Conservation (phyloP, 345 rosid genomes). For the Trapa incisa region DNA sequence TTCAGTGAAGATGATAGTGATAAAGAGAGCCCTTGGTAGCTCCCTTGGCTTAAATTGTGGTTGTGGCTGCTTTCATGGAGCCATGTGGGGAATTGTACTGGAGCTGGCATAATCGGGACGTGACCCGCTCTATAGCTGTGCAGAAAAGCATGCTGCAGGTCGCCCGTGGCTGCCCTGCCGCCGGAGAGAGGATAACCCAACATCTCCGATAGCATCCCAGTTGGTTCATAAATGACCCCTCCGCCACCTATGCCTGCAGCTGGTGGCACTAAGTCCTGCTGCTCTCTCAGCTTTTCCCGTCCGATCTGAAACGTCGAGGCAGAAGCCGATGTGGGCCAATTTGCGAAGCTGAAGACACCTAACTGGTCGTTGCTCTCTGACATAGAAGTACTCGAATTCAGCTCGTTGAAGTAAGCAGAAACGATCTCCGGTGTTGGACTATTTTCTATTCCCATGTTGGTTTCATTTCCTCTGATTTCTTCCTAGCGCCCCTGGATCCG, state of each 20-base stretch:
- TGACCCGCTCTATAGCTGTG: background rate
- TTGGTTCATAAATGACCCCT: slow-evolving; percentile 45
- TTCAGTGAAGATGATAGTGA: slow-evolving; percentile 40
- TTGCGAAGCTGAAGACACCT: slow-evolving; percentile 58
- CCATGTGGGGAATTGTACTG: slow-evolving; percentile 21
- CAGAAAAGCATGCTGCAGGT: background rate
- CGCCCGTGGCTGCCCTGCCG: slow-evolving; percentile 9
- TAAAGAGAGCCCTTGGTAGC: slow-evolving; percentile 63
- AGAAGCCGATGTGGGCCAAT: slow-evolving; percentile 33
- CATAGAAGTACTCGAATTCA: slow-evolving; percentile 44
- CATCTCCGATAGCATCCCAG: slow-evolving; percentile 90
- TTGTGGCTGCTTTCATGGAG: slow-evolving; percentile 32
- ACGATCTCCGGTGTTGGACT: slow-evolving; percentile 14
- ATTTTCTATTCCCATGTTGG: slow-evolving; percentile 59
- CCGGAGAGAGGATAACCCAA: slow-evolving; percentile 52
- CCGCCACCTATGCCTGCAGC: slow-evolving; percentile 14
- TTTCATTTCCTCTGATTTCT: slow-evolving; percentile 16
- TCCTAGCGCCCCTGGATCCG: slow-evolving; percentile 7
- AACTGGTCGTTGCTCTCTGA: slow-evolving; percentile 54
- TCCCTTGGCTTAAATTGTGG: slow-evolving; percentile 34
- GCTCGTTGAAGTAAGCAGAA: slow-evolving; percentile 7
- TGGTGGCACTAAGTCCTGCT: background rate
- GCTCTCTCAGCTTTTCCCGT: background rate
- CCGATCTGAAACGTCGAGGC: too few species aligned
- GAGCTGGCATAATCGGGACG: background rate